Base-by-base conservation (phyloP, 2,329 filamentous ascomycete genomes). In the Leptographium flavum region DNA sequence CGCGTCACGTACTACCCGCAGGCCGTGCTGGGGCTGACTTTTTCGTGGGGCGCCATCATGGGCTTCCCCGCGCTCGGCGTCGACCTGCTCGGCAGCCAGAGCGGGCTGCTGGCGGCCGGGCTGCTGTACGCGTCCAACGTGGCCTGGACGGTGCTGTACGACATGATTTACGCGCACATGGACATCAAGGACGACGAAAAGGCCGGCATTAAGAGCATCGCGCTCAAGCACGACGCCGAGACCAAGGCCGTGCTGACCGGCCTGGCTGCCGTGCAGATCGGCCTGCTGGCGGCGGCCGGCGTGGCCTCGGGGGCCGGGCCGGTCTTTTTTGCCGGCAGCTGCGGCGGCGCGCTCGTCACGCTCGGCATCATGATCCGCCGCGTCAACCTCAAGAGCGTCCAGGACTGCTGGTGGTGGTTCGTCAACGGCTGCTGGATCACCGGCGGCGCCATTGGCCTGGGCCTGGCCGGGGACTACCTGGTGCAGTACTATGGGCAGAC, bases 81-180 rank as follows among this genome's bases (percentile, higher is more conserved):
- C 31, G 83, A 88, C 52, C 60, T 92, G n/a, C 60, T 90, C 13
- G 64, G 73, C 6, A 74, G 82, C 51, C 64, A 64, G 21, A 61
- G 74, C 1, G 82, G 83, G 3, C 58, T 85, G 47, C 67, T 71
- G 4, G 78, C 82, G 2, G 83, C 83, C 1, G 75, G 70, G 3
- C 75, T 74, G 47, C 65, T 94, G 41, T 93, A 93, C 58, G 65
- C 73, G 11, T 87, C 82, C 37, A 92, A 87, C 54, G 70, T 92
- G 22, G 79, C 84, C 3, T 94, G 87, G 87, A 93, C 86, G 0
- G 73, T 93, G 23, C 64, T 93, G 33, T 94, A 93, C 60, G 87
- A 94, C 60, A 93, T 92, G 77, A 87, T 94, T 28, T 94, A 94
- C 60, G 87, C 87, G 14, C 87, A 93, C 59, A 90, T 92, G 79